Conservation (phyloP, 2,329 filamentous ascomycete genomes). For the Fusarium marasasianum region DNA sequence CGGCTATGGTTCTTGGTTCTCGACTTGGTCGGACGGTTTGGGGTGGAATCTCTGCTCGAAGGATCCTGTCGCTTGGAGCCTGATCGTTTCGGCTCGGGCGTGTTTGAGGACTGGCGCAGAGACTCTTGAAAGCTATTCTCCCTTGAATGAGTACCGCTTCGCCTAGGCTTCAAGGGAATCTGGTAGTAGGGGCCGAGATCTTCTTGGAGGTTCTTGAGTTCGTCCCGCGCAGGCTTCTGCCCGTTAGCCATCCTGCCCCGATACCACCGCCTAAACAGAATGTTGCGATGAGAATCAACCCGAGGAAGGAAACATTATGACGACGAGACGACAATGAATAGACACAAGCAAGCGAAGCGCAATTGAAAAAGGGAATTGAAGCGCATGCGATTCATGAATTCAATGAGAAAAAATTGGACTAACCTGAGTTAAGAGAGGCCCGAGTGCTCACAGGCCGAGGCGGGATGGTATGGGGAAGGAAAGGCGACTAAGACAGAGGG, state of each 20-base stretch:
- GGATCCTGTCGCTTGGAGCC: conserved; percentile 38
- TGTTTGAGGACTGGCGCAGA: conserved; percentile 35
- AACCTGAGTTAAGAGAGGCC: conserved; percentile 35
- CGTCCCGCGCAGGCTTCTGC: conserved; percentile 46
- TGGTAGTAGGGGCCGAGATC: conserved; percentile 49
- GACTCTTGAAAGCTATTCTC: conserved; percentile 39
- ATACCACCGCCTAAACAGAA: conserved; percentile 44
- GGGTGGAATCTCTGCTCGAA: conserved; percentile 42
- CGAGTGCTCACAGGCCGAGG: conserved; percentile 31
- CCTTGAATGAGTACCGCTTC: conserved; percentile 38
- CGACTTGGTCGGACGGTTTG: conserved; percentile 35
- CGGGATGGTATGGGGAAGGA: conserved; percentile 39
- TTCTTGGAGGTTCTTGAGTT: conserved; percentile 48
- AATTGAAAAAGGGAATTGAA: not conserved
- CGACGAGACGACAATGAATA: conserved; percentile 3
- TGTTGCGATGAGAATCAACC: conserved; percentile 46
- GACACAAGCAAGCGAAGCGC: not conserved
- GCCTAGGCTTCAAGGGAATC: conserved; percentile 37
- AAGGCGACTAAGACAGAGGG: conserved; percentile 33
- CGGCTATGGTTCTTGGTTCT: conserved; percentile 33
- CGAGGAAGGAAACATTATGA: conserved; percentile 35
- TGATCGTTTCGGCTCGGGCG: conserved; percentile 40
- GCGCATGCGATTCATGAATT: conserved; percentile 9
- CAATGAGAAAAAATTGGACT: conserved; percentile 20
- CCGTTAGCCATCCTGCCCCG: conserved; percentile 49